Evolutionary conservation across 495 filamentous ascomycete species (phyloP).

Genomic region (Penicillium psychrofluorescens): DNA sequence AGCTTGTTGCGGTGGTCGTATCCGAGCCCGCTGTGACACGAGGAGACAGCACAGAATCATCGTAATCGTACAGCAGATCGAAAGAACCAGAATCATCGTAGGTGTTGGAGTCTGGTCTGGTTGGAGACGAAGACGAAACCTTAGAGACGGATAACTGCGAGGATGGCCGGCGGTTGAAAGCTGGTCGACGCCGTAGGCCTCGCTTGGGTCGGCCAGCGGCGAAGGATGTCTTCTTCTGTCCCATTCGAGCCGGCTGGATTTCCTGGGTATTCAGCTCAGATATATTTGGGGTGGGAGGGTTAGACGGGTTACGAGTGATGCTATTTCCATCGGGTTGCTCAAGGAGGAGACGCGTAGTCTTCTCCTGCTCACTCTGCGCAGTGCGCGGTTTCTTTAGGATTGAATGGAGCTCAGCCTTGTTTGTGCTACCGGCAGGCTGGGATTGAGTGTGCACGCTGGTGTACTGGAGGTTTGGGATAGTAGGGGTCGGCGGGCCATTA

Average conservation of each 20-base stretch:
- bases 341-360: conserved; percentile 29
- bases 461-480: conserved; percentile 1
- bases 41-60: neutral
- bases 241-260: conserved; percentile 4
- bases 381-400: conserved; percentile 32
- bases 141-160: conserved; percentile 22
- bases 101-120: conserved; percentile 4
- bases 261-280: conserved; percentile 6
- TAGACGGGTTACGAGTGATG: conserved; percentile 27
- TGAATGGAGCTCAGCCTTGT: conserved; percentile 18
- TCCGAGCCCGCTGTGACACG: neutral
- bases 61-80: neutral
- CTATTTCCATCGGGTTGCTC: conserved; percentile 17
- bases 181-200: conserved; percentile 31
- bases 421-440: neutral
- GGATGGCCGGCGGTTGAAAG: conserved; percentile 36
- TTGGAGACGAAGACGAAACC: neutral
- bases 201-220: conserved; percentile 21
- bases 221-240: conserved; percentile 25
- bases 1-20: neutral
- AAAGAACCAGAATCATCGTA: neutral
- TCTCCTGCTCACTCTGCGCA: conserved; percentile 18
- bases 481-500: neutral
- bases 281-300: conserved; percentile 19
- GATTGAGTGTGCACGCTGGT: neutral